Evolutionary conservation across 108 stramenopile genomes (phyloP).

Genomic region (Pseudonitzschia multistriata): DNA sequence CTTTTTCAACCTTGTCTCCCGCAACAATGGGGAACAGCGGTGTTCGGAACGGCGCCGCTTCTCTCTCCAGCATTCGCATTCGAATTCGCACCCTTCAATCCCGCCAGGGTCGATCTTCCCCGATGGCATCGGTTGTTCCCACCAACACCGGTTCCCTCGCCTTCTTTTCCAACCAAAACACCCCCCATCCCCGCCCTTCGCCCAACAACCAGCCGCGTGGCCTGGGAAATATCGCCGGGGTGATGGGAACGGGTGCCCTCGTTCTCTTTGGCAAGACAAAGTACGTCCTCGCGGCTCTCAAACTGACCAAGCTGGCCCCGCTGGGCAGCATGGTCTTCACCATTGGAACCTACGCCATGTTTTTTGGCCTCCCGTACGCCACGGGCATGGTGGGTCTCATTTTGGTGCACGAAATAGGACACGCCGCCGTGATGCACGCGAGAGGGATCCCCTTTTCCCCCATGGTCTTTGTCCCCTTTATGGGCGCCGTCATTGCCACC

Average conservation of each 20-base stretch:
- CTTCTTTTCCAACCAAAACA: slow-evolving; percentile 40
- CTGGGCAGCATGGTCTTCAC: slow-evolving; percentile 86
- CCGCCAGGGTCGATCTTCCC: too few relatives aligned
- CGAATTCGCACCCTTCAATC: background rate
- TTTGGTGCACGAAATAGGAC: slow-evolving; percentile 86
- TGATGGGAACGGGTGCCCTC: slow-evolving; percentile 59
- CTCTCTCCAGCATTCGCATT: too few relatives aligned
- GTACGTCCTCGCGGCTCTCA: slow-evolving; percentile 85
- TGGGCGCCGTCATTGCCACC: slow-evolving; percentile 91
- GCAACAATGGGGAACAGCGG: too few relatives aligned
- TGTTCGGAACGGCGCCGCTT: too few relatives aligned
- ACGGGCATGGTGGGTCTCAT: slow-evolving; percentile 90
- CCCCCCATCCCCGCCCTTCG: slow-evolving; percentile 18
- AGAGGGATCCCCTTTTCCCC: slow-evolving; percentile 84
- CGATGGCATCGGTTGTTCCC: background rate
- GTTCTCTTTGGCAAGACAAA: slow-evolving; percentile 84
- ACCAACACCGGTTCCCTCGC: slow-evolving; percentile 31
- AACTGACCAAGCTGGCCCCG: slow-evolving; percentile 87
- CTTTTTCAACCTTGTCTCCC: too few relatives aligned
- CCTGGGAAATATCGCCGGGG: slow-evolving; percentile 40
- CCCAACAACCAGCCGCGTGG: slow-evolving; percentile 18
- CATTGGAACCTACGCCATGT: slow-evolving; percentile 80
- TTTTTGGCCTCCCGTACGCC: slow-evolving; percentile 89
- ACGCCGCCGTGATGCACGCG: slow-evolving; percentile 74
- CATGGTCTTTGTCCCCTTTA: slow-evolving; percentile 92